phyloP scores from a whole-genome alignment of 257 asterid species.

The Agastache rugosa region DNA sequence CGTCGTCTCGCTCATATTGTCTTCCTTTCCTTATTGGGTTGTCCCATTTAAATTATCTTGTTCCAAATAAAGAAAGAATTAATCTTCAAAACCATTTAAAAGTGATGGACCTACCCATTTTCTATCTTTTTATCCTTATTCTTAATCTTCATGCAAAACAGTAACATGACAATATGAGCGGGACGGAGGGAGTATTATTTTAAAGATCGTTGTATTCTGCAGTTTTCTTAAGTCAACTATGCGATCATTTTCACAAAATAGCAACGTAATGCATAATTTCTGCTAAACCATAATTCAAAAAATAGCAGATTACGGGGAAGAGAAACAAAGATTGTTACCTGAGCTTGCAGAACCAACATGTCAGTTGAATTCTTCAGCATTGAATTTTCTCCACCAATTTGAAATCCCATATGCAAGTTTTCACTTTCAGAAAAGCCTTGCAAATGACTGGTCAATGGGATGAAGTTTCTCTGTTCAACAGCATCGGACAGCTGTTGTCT shows the following conservation, averaged over 20 bases:
- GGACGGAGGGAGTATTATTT: too few relatives aligned
- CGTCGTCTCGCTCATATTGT: too few relatives aligned
- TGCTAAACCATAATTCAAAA: constrained; percentile 18
- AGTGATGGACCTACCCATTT: too few relatives aligned
- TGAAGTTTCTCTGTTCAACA: constrained; percentile 48
- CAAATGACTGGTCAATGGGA: constrained; percentile 49
- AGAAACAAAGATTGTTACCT: constrained; percentile 52
- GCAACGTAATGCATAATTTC: constrained; percentile 12
- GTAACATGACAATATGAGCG: too few relatives aligned
- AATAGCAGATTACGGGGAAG: constrained; percentile 19
- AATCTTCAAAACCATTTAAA: too few relatives aligned
- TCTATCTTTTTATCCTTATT: too few relatives aligned
- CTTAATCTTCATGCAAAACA: too few relatives aligned
- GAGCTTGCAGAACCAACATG: constrained; percentile 59
- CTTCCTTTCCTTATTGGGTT: too few relatives aligned
- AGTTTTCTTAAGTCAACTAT: background rate
- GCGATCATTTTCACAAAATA: background rate
- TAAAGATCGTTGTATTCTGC: background rate
- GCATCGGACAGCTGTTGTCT: constrained; percentile 70
- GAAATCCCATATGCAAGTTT: constrained; percentile 46
- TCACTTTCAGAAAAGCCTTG: constrained; percentile 51
- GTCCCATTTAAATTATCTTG: too few relatives aligned
- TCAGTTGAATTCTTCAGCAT: constrained; percentile 51
- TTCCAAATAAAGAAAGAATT: too few relatives aligned
- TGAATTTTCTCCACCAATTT: constrained; percentile 51